Evolutionary conservation across 495 filamentous ascomycete genomes (phyloP).

Genomic region (Trypethelium eluteriae): DNA sequence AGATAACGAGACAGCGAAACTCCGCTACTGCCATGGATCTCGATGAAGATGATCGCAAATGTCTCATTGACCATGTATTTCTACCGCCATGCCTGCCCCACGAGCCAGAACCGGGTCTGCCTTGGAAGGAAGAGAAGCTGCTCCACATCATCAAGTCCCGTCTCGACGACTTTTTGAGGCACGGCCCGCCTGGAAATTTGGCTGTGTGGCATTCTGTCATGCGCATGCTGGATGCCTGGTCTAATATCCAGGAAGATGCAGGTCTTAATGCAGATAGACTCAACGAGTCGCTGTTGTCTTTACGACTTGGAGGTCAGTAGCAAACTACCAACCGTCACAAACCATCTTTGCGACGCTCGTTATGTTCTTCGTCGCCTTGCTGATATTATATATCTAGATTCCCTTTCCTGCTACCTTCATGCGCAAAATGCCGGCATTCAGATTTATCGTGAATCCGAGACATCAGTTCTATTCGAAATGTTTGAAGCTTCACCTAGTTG

Average conservation of each 20-base stretch:
- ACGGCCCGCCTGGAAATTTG: not conserved
- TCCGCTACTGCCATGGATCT: conserved; percentile 18
- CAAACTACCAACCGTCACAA: too few species aligned
- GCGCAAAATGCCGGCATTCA: conserved; percentile 55
- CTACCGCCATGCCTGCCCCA: conserved; percentile 53
- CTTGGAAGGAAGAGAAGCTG: not conserved
- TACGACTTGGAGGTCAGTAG: too few species aligned
- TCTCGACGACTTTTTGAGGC: not conserved
- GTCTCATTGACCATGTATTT: conserved; percentile 52
- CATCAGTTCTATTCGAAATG: conserved; percentile 41
- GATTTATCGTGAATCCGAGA: conserved; percentile 29
- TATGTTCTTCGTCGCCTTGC: not conserved
- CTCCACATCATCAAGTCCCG: not conserved
- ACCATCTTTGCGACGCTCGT: not conserved
- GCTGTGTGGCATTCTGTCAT: not conserved
- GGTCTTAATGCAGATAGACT: too few species aligned
- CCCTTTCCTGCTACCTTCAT: conserved; percentile 42
- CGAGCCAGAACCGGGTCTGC: conserved; percentile 19
- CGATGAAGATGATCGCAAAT: conserved; percentile 20
- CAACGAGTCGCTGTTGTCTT: too few species aligned
- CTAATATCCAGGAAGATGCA: not conserved
- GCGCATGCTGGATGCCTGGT: conserved; percentile 11
- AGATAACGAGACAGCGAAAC: not conserved
- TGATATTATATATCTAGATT: conserved; percentile 13
- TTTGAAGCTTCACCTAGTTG: conserved; percentile 53